phyloP scores from a whole-genome alignment of 2,329 filamentous ascomycete species.

The Hymenotorrendiella dingleyae region DNA sequence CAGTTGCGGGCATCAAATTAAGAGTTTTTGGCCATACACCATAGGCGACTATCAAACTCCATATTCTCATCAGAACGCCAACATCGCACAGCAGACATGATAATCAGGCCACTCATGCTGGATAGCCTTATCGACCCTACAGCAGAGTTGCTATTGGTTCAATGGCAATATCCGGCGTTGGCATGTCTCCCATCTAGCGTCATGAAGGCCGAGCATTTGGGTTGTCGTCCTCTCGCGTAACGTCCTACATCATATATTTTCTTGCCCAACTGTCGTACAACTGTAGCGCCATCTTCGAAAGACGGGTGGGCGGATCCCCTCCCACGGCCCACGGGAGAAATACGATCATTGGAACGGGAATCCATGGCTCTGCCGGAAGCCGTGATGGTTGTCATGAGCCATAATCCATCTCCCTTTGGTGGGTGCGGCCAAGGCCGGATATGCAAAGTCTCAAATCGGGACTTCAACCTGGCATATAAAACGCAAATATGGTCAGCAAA shows the following conservation, averaged over 20 bases:
- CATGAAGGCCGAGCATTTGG: slow-evolving; percentile 1
- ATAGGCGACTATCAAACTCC: no score
- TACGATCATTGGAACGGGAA: no score
- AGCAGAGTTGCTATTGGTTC: slow-evolving; percentile 5
- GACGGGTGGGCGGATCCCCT: slow-evolving; percentile 5
- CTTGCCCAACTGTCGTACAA: slow-evolving; percentile 18
- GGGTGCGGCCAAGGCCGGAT: slow-evolving; percentile 5
- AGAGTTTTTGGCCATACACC: no score
- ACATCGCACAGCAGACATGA: background rate
- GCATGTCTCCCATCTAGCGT: slow-evolving; percentile 8
- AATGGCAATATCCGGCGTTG: slow-evolving; percentile 3
- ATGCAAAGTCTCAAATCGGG: slow-evolving; percentile 1
- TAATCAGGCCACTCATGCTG: slow-evolving; percentile 9
- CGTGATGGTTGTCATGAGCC: no score
- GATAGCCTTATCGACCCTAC: slow-evolving; percentile 9
- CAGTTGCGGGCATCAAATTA: no score
- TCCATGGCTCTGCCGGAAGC: no score
- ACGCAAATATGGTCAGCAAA: slow-evolving; percentile 6
- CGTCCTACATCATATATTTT: slow-evolving; percentile 9
- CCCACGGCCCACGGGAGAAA: background rate
- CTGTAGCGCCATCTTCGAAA: slow-evolving; percentile 5
- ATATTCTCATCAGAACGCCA: no score
- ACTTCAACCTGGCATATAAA: slow-evolving; percentile 4
- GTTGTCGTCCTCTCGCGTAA: background rate
- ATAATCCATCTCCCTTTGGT: background rate